Percentiles rank a stretch among this genome's conserved stretches.
phyloP scores from a whole-genome alignment of 768 basidiomycete genomes.

The Trametes maxima region DNA sequence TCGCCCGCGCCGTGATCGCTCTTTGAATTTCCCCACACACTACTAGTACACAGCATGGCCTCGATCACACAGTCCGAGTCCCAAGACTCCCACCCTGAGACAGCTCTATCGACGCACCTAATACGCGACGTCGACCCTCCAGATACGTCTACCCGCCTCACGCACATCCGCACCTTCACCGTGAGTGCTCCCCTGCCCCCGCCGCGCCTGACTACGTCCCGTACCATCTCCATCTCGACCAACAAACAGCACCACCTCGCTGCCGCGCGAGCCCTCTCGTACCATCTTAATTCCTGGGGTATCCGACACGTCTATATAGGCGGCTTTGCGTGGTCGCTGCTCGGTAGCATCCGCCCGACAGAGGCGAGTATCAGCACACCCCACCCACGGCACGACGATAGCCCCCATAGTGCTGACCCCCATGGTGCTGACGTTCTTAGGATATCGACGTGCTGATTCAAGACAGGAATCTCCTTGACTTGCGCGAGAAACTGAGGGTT shows the following conservation, averaged over 20 bases:
- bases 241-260: constrained; percentile 8
- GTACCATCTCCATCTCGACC: not conserved
- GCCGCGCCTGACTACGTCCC: not conserved
- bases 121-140: not conserved
- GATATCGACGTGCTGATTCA: constrained; percentile 18
- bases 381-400: not conserved
- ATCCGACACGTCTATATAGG: constrained; percentile 16
- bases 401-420: too few species aligned
- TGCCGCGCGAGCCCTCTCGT: constrained; percentile 13
- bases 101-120: not conserved
- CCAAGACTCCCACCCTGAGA: not conserved
- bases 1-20: not conserved
- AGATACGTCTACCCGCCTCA: not conserved
- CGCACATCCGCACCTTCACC: not conserved
- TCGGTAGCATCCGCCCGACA: constrained; percentile 15
- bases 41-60: not conserved
- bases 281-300: constrained; percentile 1
- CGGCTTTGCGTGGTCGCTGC: constrained; percentile 17
- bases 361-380: not conserved
- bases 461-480: not conserved
- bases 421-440: not conserved
- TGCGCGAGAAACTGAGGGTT: constrained; percentile 1
- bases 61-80: not conserved
- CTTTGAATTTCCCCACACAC: not conserved
- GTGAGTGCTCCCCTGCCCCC: not conserved